Base-by-base conservation (phyloP, 306 rosid genomes). In the Vachellia collinsii region DNA sequence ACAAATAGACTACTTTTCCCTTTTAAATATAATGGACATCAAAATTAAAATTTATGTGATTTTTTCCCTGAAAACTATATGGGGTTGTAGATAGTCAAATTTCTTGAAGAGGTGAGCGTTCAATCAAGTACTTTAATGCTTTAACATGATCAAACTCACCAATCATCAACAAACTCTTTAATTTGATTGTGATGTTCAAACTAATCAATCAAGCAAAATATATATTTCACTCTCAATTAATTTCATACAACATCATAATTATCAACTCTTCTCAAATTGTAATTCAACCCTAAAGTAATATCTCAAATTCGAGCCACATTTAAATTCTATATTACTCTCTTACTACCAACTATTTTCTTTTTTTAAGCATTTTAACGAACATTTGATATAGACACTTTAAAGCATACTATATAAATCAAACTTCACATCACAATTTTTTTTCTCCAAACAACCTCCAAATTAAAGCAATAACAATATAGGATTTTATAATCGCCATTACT, bases 141-240 rank as follows among this genome's bases (percentile, higher is more conserved):
- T 17, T 51, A 13, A 51, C 4, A 51, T 5, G 1, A 51, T 51
- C 58, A 51, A 7, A 6, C 17, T 51, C 22, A 51, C 22, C 58
- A 17, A n/a, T n/a, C 61, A 54, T 54, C 11, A 19, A 54, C 61
- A 54, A 54, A 54, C 25, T 54, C 61, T 54, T 54, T 53, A 53
- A 53, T 53, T 54, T 54, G 61, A 54, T 54, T 54, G 61, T 54
- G 61, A 54, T 54, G 61, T 54, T 54, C 25, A 54, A 54, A 54
- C 61, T n/a, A 54, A n/a, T 3, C 61, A 19, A 54, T 54, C 61
- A n/a, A 25, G n/a, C 25, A 29, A 29, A 0, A 29, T 29, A 29
- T 29, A 29, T 29, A 29, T 29, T 0, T 29, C 34, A 29, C 34
- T 29, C 34, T 29, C 2, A 29, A 29, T 29, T 29, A 29, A 29